These are phyloP conservation scores for Colletotrichum coccodes DNA, from an alignment of 2,329 filamentous ascomycete species.

Conservation along the genomic window DNA sequence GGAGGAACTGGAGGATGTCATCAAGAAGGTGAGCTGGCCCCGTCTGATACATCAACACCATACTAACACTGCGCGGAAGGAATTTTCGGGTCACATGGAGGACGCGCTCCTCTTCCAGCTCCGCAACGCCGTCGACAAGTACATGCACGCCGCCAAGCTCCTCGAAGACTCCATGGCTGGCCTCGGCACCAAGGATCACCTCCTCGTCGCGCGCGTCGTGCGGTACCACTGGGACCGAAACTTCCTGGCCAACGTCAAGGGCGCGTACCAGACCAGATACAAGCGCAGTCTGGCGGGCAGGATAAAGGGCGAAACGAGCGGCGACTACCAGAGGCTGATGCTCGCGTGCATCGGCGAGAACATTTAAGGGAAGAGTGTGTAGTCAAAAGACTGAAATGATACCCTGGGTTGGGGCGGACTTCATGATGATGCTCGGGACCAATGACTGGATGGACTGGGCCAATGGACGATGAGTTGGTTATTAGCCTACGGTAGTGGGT, in stretches of 20 bases:
- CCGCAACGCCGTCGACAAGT: constrained; percentile 80
- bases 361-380: constrained; percentile 8
- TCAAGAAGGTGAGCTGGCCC: constrained; percentile 68
- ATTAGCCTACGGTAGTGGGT: not conserved
- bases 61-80: constrained; percentile 47
- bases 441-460: not conserved
- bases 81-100: constrained; percentile 94
- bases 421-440: not conserved
- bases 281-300: constrained; percentile 73
- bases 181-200: constrained; percentile 84
- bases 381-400: constrained; percentile 4
- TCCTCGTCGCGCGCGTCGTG: constrained; percentile 82
- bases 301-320: constrained; percentile 85
- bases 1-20: constrained; percentile 75
- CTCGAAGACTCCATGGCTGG: constrained; percentile 92
- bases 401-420: constrained; percentile 14
- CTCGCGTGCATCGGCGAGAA: constrained; percentile 70
- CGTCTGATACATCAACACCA: not conserved
- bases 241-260: constrained; percentile 81
- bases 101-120: constrained; percentile 84
- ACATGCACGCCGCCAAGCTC: constrained; percentile 82
- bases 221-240: constrained; percentile 84
- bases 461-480: not conserved
- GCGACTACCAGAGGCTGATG: constrained; percentile 83
- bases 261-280: constrained; percentile 79